phyloP scores from a whole-genome alignment of 257 asterid genomes.

The Leptodermis oblonga region DNA sequence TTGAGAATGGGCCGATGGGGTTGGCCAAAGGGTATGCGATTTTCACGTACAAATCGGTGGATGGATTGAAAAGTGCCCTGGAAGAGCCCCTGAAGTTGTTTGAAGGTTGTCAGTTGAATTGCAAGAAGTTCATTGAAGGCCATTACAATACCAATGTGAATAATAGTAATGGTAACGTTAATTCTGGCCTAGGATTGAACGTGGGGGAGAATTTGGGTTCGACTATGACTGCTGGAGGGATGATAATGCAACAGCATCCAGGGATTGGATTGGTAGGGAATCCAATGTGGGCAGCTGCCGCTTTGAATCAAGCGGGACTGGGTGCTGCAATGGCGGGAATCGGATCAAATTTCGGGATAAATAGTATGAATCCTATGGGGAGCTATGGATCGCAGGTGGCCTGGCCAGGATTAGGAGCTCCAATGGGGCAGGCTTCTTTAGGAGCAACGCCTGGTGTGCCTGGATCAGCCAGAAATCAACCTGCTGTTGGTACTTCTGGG shows the following conservation, averaged over 20 bases:
- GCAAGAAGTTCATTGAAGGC: conserved; percentile 61
- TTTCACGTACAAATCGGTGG: conserved; percentile 41
- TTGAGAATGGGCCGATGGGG: conserved; percentile 70
- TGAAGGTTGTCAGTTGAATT: conserved; percentile 62
- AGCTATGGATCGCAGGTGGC: conserved; percentile 56
- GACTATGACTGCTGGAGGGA: conserved; percentile 30
- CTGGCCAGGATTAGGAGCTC: conserved; percentile 49
- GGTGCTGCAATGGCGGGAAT: conserved; percentile 43
- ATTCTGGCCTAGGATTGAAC: conserved; percentile 37
- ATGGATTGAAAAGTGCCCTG: conserved; percentile 59
- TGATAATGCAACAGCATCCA: conserved; percentile 54
- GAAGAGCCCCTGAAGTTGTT: conserved; percentile 69
- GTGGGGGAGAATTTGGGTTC: conserved; percentile 29
- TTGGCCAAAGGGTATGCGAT: conserved; percentile 70
- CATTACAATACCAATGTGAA: conserved; percentile 19
- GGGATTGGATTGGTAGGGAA: conserved; percentile 52
- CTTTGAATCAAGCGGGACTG: conserved; percentile 34
- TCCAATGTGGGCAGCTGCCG: conserved; percentile 40
- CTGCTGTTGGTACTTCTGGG: conserved; percentile 32
- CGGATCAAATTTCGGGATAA: conserved; percentile 46
- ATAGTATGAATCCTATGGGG: conserved; percentile 41
- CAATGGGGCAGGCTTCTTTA: conserved; percentile 37
- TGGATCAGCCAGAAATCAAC: conserved; percentile 26
- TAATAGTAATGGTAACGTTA: conserved; percentile 22
- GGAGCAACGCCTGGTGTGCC: conserved; percentile 29